Evolutionary conservation across 176 grass and related monocot species (phyloP).

Genomic region (Musa acuminata): DNA sequence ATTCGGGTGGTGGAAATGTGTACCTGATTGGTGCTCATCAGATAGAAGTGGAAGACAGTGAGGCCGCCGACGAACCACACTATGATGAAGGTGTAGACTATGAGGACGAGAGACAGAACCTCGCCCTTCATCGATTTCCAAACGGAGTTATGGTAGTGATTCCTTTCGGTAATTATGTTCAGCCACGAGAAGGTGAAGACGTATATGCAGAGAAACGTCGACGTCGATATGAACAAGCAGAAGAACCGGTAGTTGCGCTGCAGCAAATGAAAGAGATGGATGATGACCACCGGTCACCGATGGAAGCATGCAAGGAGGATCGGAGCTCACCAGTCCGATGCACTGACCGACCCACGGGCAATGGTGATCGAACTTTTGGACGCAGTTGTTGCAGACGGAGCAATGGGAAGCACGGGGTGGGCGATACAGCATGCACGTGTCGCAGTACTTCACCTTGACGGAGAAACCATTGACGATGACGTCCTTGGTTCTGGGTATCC

Average conservation of each 20-base stretch:
- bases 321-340: constrained; percentile 52
- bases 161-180: constrained; percentile 35
- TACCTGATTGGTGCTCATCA: constrained; percentile 70
- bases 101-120: constrained; percentile 44
- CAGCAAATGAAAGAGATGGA: constrained; percentile 1
- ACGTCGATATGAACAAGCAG: constrained; percentile 56
- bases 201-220: constrained; percentile 48
- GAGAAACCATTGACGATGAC: constrained; percentile 40
- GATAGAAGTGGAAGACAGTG: constrained; percentile 56
- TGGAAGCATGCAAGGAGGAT: too few species aligned
- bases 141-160: constrained; percentile 17
- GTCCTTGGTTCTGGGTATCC: constrained; percentile 38
- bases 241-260: constrained; percentile 71
- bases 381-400: constrained; percentile 70
- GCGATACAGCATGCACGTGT: constrained; percentile 57
- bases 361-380: constrained; percentile 71
- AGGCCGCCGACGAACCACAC: constrained; percentile 70
- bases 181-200: constrained; percentile 54
- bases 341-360: constrained; percentile 80
- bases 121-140: constrained; percentile 40
- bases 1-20: constrained; percentile 3
- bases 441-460: constrained; percentile 54
- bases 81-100: constrained; percentile 49
- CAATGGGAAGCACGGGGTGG: constrained; percentile 50
- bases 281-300: too few species aligned